phyloP scores from a whole-genome alignment of 345 rosid species.

The Hibiscus syriacus region DNA sequence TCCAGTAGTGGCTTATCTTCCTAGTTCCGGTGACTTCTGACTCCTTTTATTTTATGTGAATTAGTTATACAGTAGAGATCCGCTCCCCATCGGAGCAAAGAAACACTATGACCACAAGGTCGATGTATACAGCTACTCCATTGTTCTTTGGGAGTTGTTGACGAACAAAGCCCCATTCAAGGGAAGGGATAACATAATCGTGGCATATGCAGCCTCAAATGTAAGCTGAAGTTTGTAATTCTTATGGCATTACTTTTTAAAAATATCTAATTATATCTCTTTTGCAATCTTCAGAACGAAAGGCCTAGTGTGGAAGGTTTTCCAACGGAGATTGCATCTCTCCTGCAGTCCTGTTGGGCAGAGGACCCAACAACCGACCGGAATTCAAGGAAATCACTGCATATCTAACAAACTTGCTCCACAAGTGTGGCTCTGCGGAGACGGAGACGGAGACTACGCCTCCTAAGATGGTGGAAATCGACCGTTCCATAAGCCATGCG shows the following conservation, averaged over 20 bases:
- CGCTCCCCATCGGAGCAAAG: constrained; percentile 31
- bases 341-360: constrained; percentile 55
- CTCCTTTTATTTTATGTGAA: neutral
- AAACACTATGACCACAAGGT: constrained; percentile 62
- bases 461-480: constrained; percentile 4
- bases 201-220: constrained; percentile 35
- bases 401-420: constrained; percentile 18
- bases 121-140: constrained; percentile 62
- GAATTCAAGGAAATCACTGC: constrained; percentile 42
- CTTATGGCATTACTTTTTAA: neutral
- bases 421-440: constrained; percentile 9
- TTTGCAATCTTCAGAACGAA: constrained; percentile 27
- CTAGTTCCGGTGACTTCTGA: neutral
- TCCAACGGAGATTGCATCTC: constrained; percentile 23
- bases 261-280: neutral
- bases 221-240: constrained; percentile 18
- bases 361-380: constrained; percentile 43
- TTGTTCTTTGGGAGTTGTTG: constrained; percentile 61
- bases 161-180: constrained; percentile 45
- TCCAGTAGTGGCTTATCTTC: neutral
- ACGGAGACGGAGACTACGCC: constrained; percentile 16
- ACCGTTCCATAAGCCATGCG: neutral
- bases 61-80: constrained; percentile 41
- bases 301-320: constrained; percentile 47
- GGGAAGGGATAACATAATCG: constrained; percentile 14